Evolutionary conservation across 805 yeast genomes (phyloP), one percentile per base, ranked within the genome.

Genomic region (Kodamaea laetipori): DNA sequence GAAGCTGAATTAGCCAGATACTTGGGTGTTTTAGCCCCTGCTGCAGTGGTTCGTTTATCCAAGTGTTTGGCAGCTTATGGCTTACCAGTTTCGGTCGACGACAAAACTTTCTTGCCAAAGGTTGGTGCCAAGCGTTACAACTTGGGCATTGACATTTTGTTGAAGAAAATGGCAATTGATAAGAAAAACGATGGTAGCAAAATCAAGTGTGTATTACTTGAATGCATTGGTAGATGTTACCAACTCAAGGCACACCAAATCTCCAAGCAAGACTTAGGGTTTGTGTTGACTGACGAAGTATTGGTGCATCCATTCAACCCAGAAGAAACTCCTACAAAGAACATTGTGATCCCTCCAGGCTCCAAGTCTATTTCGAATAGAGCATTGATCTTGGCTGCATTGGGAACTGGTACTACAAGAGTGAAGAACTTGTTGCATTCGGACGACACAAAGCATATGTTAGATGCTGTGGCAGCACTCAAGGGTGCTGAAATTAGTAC

Each of bases 1-100:
- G 99, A 94, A 66, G 98, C 98, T 4, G 99, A 94, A 66, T 75
- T 94, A 51, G 77, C 97, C n/a, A 80, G 99, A 58, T 89, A 88
- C 64, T 73, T 87, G 57, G 97, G 97, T 17, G 78, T 88, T 41
- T 71, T 94, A 51, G 80, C 95, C 1, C 94, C 98, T 3, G 92
- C 89, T 2, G 97, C 96, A 2, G 98, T 94, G 17, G 90, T 97
- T 2, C 79, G 99, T 57, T 71, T 94, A 44, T 68, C 87, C 21
- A 87, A 89, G 56, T 86, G 95, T 57, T 76, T 92, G 46, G 77
- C 81, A 34, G 87, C 95, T 21, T 94, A 92, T 62, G 88, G 90
- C 8, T 74, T 94, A 48, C 99, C 99, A 4, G 78, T 84, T 7
- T 74, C 92, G 3, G 71, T 86, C 38, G 76, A 83, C 39, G 97